Base-by-base conservation (phyloP, 169 alveolate species). In the Perkinsus chesapeaki region DNA sequence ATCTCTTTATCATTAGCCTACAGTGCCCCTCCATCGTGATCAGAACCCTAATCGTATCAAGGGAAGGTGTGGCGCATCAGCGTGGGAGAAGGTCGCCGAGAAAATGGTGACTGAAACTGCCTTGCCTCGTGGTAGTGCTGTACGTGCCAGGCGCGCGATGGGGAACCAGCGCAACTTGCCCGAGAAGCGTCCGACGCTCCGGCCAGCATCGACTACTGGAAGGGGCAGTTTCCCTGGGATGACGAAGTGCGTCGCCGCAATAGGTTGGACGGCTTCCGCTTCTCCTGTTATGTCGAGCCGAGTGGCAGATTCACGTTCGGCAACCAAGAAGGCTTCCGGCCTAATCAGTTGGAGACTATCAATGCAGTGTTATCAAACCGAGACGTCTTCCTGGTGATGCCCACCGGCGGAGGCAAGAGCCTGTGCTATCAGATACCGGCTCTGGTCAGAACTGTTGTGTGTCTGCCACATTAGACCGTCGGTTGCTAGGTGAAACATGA, bases 351-450 rank as follows among this genome's bases (percentile, higher is more conserved):
- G 92, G 99, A 98, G 94, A 98, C 98, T 39, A 98, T 99, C 39
- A 98, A 98, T 95, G 99, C 99, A 39, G 97, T 97, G n/a, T 94
- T 98, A 91, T 95, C 97, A 23, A 96, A 96, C 73, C 94, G 97
- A 73, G 99, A 99, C 94, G 98, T 98, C 37, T 96, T 99, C 94
- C 98, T 98, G 23, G 97, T 98, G 94, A 98, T 99, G 97, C 99
- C 99, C n/a, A 99, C 99, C 12, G 99, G 99, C n/a, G 99, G 99
- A 27, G 99, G 99, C 0, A 98, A 98, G 94, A 97, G 99, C 20
- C 96, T 98, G 39, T 98, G 99, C 93, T 98, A 96, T 95, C 99
- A 98, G 96, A 96, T 98, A 31, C 99, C 99, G 16, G 99, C 99
- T 16, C 95, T 98, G 39, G 94, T 97, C 91, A 72, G 91, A 12